Conservation (phyloP, 352 stramenopile species). For the Globisporangium apiculatum region DNA sequence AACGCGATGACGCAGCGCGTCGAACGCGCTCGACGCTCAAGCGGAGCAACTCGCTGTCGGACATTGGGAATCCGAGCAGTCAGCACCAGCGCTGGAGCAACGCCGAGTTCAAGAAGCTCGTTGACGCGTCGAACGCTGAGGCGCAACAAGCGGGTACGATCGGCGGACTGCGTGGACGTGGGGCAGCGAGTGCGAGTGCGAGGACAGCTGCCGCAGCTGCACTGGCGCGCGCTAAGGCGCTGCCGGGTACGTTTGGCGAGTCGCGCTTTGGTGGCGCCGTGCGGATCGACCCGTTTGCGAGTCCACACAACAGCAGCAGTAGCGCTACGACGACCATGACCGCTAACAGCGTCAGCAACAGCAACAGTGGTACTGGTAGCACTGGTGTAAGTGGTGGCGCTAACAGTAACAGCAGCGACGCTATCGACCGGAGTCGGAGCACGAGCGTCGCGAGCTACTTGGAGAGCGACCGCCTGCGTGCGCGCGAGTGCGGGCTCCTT, state of each 20-base stretch:
- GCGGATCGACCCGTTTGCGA: constrained; percentile 41
- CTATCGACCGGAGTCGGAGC: not conserved
- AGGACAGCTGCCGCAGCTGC: not conserved
- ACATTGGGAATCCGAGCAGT: constrained; percentile 58
- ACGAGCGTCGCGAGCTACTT: constrained; percentile 16
- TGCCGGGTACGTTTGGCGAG: constrained; percentile 58
- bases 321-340: not conserved
- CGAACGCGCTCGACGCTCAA: constrained; percentile 46
- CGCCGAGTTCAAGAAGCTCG: constrained; percentile 62
- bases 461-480: constrained; percentile 21
- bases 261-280: constrained; percentile 42
- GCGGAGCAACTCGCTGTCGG: constrained; percentile 55
- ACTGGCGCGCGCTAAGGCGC: constrained; percentile 21
- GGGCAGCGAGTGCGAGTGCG: constrained; percentile 12
- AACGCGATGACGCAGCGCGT: constrained; percentile 3
- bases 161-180: constrained; percentile 15
- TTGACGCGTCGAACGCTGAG: constrained; percentile 57
- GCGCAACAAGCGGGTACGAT: constrained; percentile 34
- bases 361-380: not conserved
- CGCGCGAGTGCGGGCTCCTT: constrained; percentile 49
- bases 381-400: not conserved
- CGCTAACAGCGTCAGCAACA: not conserved
- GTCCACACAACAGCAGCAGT: constrained; percentile 2
- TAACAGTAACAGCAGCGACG: not conserved
- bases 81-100: constrained; percentile 55